Evolutionary conservation across 192 early-diverging fungal genomes (phyloP).

Genomic region (Backusella westeae): DNA sequence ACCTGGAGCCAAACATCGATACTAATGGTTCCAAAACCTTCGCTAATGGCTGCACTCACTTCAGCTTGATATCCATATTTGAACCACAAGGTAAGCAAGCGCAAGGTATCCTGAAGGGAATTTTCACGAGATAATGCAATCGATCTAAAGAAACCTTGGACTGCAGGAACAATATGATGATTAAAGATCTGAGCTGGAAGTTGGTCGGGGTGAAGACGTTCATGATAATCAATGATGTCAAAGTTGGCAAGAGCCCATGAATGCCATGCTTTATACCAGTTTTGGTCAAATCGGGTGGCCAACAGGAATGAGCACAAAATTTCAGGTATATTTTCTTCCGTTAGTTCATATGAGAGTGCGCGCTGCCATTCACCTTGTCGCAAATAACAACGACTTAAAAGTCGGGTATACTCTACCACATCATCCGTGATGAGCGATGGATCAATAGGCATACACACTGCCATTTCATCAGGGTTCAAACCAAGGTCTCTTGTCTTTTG

Average conservation of each 20-base stretch:
- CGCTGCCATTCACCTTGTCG: slow-evolving; percentile 96
- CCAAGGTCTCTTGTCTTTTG: slow-evolving; percentile 72
- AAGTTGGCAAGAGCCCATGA: slow-evolving; percentile 93
- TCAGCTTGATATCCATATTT: slow-evolving; percentile 89
- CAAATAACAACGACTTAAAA: slow-evolving; percentile 84
- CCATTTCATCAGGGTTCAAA: slow-evolving; percentile 51
- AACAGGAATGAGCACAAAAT: slow-evolving; percentile 81
- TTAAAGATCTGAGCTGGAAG: slow-evolving; percentile 41
- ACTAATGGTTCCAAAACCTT: slow-evolving; percentile 79
- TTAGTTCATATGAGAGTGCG: slow-evolving; percentile 47
- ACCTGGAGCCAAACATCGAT: slow-evolving; percentile 97
- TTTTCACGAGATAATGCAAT: slow-evolving; percentile 84
- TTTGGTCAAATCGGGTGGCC: slow-evolving; percentile 84
- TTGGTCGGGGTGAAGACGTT: slow-evolving; percentile 52
- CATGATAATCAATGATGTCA: slow-evolving; percentile 79
- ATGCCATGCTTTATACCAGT: slow-evolving; percentile 98
- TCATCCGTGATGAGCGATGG: slow-evolving; percentile 41
- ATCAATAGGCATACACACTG: slow-evolving; percentile 47
- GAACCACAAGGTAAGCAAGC: slow-evolving; percentile 92
- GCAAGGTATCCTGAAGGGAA: slow-evolving; percentile 92
- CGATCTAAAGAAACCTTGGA: slow-evolving; percentile 91
- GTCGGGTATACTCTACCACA: slow-evolving; percentile 45
- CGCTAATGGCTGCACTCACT: slow-evolving; percentile 77
- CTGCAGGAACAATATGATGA: slow-evolving; percentile 83
- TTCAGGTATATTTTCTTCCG: slow-evolving; percentile 56